Base-by-base conservation (phyloP, 192 early-diverging fungal genomes). In the Chytriomyces confervae region DNA sequence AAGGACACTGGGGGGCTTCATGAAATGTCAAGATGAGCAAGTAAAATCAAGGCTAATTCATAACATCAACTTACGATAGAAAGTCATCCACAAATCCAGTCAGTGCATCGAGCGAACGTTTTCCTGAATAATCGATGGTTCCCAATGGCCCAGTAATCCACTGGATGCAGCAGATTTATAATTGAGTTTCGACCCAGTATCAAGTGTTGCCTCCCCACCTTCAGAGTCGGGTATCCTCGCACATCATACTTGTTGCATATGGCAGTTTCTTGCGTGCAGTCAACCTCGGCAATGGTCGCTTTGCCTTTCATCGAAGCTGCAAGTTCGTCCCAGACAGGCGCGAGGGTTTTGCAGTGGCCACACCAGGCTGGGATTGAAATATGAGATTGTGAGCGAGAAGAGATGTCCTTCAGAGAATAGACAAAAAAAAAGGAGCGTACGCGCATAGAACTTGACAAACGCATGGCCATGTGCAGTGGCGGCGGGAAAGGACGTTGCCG, bases 181-280 rank as follows among this genome's bases (percentile, higher is more conserved):
- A 36, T 36, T 36, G 36, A 36, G 36, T 36, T 36, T 36, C 36
- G 36, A 36, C 1, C 2, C 36, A 36, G 4, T 36, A 36, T 36
- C 36, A 36, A 36, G 1, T 4, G 36, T 36, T 36, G 36, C 36
- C 24, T 27, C 24, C 36, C 36, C 36, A 36, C 36, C 36, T 36
- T 89, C 47, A 96, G 85, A 7, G 93, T 94, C 46, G 95, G 95
- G 77, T 92, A 95, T n/a, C 92, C 95, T 46, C 87, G 84, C 53
- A 96, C 87, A 27, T 86, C 84, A 63, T 89, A 82, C 92, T 72
- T 43, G 68, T 67, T 45, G n/a, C 48, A 65, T 20, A 67, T 20
- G 48, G 43, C 51, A 77, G 82, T 79, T 76, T 75, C 80, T 79
- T 50, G 84, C 80, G 51, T 84, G 82, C 94, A 95, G 81, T 95